Conservation (phyloP, 2,329 filamentous ascomycete genomes). For the Exserohilum turcica region DNA sequence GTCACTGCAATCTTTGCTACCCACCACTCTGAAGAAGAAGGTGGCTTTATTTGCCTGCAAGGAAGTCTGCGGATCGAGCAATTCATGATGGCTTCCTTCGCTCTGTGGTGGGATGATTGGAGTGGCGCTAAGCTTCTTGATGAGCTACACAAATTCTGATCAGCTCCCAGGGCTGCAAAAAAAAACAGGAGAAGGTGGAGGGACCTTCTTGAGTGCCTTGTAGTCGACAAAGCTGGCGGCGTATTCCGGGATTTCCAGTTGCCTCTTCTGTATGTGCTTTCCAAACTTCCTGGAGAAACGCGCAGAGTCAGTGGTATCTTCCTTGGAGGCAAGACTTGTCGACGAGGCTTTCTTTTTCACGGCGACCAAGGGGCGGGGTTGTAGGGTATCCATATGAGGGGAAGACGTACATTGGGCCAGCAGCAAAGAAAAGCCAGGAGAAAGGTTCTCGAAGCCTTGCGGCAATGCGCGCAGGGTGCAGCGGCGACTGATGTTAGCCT, state of each 20-base stretch:
- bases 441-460: conserved; percentile 24
- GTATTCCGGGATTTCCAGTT: conserved; percentile 99
- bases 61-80: conserved; percentile 78
- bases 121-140: conserved; percentile 95
- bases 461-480: conserved; percentile 33
- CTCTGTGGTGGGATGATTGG: conserved; percentile 80
- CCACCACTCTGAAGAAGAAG: conserved; percentile 96
- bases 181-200: conserved; percentile 18
- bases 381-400: conserved; percentile 42
- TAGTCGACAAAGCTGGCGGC: conserved; percentile 99
- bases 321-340: conserved; percentile 44
- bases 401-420: conserved; percentile 47
- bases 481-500: conserved; percentile 38
- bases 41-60: conserved; percentile 97
- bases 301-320: conserved; percentile 46
- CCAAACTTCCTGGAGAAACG: conserved; percentile 86
- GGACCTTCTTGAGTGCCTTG: conserved; percentile 97
- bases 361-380: conserved; percentile 34
- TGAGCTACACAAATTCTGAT: conserved; percentile 68
- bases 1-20: conserved; percentile 30
- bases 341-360: conserved; percentile 44
- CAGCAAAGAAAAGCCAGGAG: conserved; percentile 28
- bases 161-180: conserved; percentile 7
- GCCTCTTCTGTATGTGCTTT: conserved; percentile 98
- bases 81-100: conserved; percentile 56